Percentiles rank a stretch among this genome's conserved stretches.
Evolutionary conservation across 495 filamentous ascomycete genomes (phyloP).

Genomic region (Recurvomyces mirabilis): DNA sequence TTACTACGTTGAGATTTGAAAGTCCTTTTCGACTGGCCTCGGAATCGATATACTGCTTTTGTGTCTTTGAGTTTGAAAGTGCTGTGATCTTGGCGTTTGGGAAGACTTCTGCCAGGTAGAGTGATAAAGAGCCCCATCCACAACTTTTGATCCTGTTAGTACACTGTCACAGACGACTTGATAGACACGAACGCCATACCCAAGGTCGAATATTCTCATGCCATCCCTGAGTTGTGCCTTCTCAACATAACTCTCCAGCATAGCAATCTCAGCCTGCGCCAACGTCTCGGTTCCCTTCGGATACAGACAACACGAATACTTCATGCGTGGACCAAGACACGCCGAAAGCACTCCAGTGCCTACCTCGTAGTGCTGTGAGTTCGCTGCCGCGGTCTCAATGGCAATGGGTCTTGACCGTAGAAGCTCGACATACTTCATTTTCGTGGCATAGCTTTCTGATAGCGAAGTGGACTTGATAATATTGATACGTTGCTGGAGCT

Average conservation of each 20-base stretch:
- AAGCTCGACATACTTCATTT: slow-evolving; percentile 46
- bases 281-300: slow-evolving; percentile 44
- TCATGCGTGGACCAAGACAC: slow-evolving; percentile 52
- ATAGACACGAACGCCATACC: slow-evolving; percentile 29
- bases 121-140: slow-evolving; percentile 52
- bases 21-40: slow-evolving; percentile 42
- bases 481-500: slow-evolving; percentile 41
- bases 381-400: slow-evolving; percentile 48
- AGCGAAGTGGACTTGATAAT: slow-evolving; percentile 38
- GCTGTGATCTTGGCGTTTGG: slow-evolving; percentile 48
- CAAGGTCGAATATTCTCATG: slow-evolving; percentile 50
- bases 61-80: slow-evolving; percentile 53
- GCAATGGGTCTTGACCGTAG: slow-evolving; percentile 48
- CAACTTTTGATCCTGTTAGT: slow-evolving; percentile 41
- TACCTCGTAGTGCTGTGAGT: slow-evolving; percentile 59
- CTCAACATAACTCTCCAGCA: slow-evolving; percentile 48
- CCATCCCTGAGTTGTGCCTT: slow-evolving; percentile 45
- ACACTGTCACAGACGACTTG: not conserved
- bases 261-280: slow-evolving; percentile 51
- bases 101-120: slow-evolving; percentile 50
- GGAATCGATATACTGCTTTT: slow-evolving; percentile 52
- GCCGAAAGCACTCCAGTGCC: slow-evolving; percentile 45
- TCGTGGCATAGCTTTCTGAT: slow-evolving; percentile 36
- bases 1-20: slow-evolving; percentile 47
- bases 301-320: slow-evolving; percentile 52